Evolutionary conservation across 1,139 yeast species (phyloP), one percentile per base, ranked within the genome.

Genomic region (Spencermartinsiella ligniputridi): DNA sequence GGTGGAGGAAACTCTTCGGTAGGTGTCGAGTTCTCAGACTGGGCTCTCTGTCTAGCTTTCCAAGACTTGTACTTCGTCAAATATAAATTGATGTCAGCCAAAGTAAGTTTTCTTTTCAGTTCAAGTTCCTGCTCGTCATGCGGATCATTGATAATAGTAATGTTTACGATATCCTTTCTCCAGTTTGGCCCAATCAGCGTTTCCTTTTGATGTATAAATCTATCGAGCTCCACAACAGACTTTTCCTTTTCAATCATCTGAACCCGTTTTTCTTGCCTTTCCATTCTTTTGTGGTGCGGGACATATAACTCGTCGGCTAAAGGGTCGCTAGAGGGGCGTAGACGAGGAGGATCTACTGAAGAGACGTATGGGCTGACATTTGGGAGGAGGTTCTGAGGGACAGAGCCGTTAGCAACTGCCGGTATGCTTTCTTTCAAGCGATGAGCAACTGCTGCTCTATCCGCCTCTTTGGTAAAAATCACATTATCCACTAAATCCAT

Each of bases 211-310:
- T 63, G 57, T 41, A 62, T 70, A 57, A 76, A 69, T 49, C 68
- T 73, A 55, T 72, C 83, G 11, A 78, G 70, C 46, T 81, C 87
- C 17, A 69, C 61, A 41, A 70, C 61, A 17, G 77, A 69, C 47
- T 73, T 69, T 43, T 69, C 71, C 3, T 78, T 62, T 55, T 85
- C 95, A 18, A 74, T 69, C 49, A 75, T 75, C 30, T 77, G 71
- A 77, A 82, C 78, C 34, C 77, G 71, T 44, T 73, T 73, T 58
- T 85, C 95, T 47, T 81, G 83, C 44, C 79, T 77, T 49, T 75
- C 77, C 85, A 83, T 81, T 37, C 74, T 69, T 37, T 74, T 70
- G 58, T 83, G 90, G 54, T 79, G 81, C 0, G 67, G 54, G 1
- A 58, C 59, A 55, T 72, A 84, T 1, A 66, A 37, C 0, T 63